Conservation (phyloP, 495 filamentous ascomycete species). For the Ramalina intermedia region DNA sequence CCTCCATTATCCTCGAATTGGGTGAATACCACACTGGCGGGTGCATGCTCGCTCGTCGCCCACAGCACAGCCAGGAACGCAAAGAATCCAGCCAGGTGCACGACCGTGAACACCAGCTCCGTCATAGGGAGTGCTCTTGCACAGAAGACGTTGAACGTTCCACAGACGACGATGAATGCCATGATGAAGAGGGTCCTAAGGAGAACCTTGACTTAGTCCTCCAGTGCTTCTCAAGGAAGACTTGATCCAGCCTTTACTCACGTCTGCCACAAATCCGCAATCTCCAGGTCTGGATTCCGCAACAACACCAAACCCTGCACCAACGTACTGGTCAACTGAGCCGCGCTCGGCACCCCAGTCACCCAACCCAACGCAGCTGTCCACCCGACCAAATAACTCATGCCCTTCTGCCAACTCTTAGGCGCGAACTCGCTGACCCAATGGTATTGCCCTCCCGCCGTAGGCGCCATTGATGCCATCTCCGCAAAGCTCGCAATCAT, state of each 20-base stretch:
- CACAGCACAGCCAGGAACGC: slow-evolving; percentile 43
- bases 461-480: slow-evolving; percentile 41
- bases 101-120: slow-evolving; percentile 40
- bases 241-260: slow-evolving; percentile 17
- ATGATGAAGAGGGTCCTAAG: slow-evolving; percentile 30
- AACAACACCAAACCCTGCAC: slow-evolving; percentile 44
- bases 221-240: too few species aligned
- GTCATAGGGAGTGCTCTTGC: slow-evolving; percentile 36
- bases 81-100: slow-evolving; percentile 48
- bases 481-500: slow-evolving; percentile 38
- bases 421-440: slow-evolving; percentile 35
- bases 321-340: slow-evolving; percentile 38
- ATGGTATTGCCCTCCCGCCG: slow-evolving; percentile 34
- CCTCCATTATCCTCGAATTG: slow-evolving; percentile 37
- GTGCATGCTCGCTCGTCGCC: slow-evolving; percentile 31
- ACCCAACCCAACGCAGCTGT: slow-evolving; percentile 45
- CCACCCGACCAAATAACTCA: slow-evolving; percentile 41
- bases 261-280: slow-evolving; percentile 38
- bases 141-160: slow-evolving; percentile 40
- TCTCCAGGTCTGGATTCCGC: slow-evolving; percentile 26
- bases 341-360: slow-evolving; percentile 33
- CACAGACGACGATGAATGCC: slow-evolving; percentile 31
- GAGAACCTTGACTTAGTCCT: too few species aligned
- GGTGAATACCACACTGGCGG: slow-evolving; percentile 35
- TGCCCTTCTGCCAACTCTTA: slow-evolving; percentile 25